Conservation (phyloP, 2,329 filamentous ascomycete genomes). For the Ascochyta fabae region DNA sequence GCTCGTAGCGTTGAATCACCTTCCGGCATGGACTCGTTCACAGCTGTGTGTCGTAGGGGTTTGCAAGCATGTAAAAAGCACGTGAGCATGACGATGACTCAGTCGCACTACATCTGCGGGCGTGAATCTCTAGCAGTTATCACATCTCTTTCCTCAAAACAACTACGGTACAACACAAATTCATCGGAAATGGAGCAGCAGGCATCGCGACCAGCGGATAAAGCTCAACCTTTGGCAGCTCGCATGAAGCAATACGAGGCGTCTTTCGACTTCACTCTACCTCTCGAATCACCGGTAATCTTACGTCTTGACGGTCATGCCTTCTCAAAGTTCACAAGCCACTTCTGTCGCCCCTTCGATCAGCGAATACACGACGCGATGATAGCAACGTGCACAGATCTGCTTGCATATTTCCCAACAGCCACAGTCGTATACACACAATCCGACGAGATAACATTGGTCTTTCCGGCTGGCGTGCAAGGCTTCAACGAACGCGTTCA, state of each 20-base stretch:
- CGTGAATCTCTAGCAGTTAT: background rate
- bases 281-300: slow-evolving; percentile 26
- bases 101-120: background rate
- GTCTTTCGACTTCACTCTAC: slow-evolving; percentile 31
- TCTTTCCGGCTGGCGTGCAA: slow-evolving; percentile 38
- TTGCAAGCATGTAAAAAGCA: background rate
- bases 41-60: background rate
- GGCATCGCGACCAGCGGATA: background rate
- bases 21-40: too few species aligned
- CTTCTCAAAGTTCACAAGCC: slow-evolving; percentile 40
- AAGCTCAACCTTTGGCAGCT: slow-evolving; percentile 27
- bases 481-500: slow-evolving; percentile 40
- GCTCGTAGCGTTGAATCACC: too few species aligned
- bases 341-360: slow-evolving; percentile 40
- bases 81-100: slow-evolving; percentile 5
- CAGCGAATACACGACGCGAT: slow-evolving; percentile 42
- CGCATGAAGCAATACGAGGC: slow-evolving; percentile 46
- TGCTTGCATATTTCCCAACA: slow-evolving; percentile 36
- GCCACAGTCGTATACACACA: slow-evolving; percentile 44
- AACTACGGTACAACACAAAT: too few species aligned
- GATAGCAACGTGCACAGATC: slow-evolving; percentile 31
- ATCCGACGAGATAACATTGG: slow-evolving; percentile 43
- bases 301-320: slow-evolving; percentile 41
- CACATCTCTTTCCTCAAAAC: background rate
- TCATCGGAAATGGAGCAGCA: background rate